Evolutionary conservation across 2,329 filamentous ascomycete genomes (phyloP).

Genomic region (Neonectria ditissima): DNA sequence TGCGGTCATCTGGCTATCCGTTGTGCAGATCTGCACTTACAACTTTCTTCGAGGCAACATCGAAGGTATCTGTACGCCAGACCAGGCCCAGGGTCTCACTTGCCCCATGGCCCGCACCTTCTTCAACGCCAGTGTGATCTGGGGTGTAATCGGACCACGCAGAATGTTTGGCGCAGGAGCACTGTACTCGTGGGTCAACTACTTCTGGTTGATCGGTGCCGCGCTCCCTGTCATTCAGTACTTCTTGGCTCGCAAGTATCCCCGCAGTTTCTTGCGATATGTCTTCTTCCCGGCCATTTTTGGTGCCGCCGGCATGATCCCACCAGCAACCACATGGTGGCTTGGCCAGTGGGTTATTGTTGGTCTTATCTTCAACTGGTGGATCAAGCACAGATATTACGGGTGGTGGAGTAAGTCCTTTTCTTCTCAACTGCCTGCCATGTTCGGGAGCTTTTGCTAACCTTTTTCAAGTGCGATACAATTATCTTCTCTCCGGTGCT

Average conservation of each 20-base stretch:
- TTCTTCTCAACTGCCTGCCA: not conserved
- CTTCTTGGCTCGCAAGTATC: conserved; percentile 70
- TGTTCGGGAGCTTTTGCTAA: not conserved
- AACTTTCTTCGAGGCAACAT: conserved; percentile 21
- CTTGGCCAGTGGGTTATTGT: conserved; percentile 74
- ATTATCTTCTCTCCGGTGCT: conserved; percentile 15
- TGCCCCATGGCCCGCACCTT: conserved; percentile 67
- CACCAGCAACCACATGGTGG: conserved; percentile 75
- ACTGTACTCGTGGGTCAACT: conserved; percentile 71
- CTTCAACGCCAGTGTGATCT: conserved; percentile 78
- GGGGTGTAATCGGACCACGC: conserved; percentile 77
- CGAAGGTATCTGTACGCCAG: conserved; percentile 62
- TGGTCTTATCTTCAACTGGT: conserved; percentile 76
- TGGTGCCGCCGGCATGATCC: conserved; percentile 71
- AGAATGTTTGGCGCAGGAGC: conserved; percentile 75
- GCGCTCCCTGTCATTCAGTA: conserved; percentile 71
- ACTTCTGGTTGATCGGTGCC: conserved; percentile 78
- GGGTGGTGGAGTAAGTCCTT: conserved; percentile 79
- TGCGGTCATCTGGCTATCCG: conserved; percentile 70
- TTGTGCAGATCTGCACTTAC: conserved; percentile 64
- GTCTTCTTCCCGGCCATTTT: conserved; percentile 77
- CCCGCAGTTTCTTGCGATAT: conserved; percentile 71
- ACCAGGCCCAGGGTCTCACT: conserved; percentile 71
- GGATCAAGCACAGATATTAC: conserved; percentile 71
- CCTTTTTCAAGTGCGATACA: conserved; percentile 4